These are phyloP conservation scores for Aspergillus quadricinctus DNA, from an alignment of 2,329 filamentous ascomycete genomes.

Conservation along the genomic window DNA sequence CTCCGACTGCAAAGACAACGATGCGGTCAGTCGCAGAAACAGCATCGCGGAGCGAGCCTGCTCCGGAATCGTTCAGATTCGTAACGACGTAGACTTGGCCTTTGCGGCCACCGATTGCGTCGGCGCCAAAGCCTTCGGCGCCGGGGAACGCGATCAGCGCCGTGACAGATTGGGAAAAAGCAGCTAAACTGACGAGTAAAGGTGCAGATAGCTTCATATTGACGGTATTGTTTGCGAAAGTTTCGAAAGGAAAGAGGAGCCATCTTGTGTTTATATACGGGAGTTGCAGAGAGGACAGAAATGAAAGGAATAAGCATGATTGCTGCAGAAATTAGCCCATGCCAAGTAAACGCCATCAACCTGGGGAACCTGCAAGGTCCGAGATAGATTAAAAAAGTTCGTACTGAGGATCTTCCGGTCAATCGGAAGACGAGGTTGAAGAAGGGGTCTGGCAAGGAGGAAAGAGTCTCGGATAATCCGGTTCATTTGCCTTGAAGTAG, in stretches of 20 bases:
- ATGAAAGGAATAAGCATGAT: background rate
- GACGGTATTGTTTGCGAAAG: background rate
- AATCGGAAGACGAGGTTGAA: background rate
- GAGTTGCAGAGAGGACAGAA: background rate
- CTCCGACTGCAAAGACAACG: constrained; percentile 49
- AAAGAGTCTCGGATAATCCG: too few relatives aligned
- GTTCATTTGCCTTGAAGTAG: background rate
- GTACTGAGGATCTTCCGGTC: background rate
- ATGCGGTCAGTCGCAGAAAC: constrained; percentile 47
- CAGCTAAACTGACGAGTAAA: constrained; percentile 3
- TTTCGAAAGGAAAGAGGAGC: background rate
- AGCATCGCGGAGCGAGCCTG: constrained; percentile 49
- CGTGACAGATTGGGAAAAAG: constrained; percentile 7
- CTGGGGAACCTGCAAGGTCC: background rate
- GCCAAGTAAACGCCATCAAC: background rate
- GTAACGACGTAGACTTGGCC: constrained; percentile 48
- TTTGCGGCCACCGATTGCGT: constrained; percentile 45
- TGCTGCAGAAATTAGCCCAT: background rate
- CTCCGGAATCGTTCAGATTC: constrained; percentile 46
- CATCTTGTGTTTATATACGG: background rate
- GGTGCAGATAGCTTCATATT: constrained; percentile 5
- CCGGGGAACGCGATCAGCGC: constrained; percentile 44
- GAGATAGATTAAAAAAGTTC: background rate
- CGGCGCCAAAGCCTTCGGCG: constrained; percentile 48
- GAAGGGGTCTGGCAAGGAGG: too few relatives aligned